Base-by-base conservation (phyloP, 495 filamentous ascomycete species). In the Lepraria neglecta region DNA sequence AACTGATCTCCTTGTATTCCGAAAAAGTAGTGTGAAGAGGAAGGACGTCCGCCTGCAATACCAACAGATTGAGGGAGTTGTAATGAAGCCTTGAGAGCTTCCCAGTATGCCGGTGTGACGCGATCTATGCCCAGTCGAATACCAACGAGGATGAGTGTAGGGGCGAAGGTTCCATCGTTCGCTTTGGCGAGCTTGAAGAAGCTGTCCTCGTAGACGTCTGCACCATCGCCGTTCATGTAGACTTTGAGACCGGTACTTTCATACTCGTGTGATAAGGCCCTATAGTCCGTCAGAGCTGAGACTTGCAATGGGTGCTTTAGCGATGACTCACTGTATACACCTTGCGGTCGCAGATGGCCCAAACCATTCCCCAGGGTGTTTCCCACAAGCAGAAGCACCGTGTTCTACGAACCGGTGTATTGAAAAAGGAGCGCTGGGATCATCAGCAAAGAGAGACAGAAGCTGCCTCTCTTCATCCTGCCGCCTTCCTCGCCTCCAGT, bases 291-390 rank as follows among this genome's bases (percentile, higher is more conserved):
- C 50, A 77, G 72, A 65, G 38, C n/a, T 24, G 14, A 24, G 15
- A 33, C 7, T n/a, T 19, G 14, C 14, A 40, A 31, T 31, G 9
- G 21, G 14, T 6, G 31, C 31, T 17, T 28, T 42, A 21, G 6
- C 14, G n/a, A 9, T 14, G 31, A 77, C 90, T 68, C 74, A 96
- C 91, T 95, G 86, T 58, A 99, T 96, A 72, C 95, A 97, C 60
- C 85, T 83, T n/a, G 95, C 90, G 3, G 95, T 95, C 6, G 95
- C 94, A 17, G 90, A 96, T n/a, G 95, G 95, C 11, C 95, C 95
- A 78, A 99, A 99, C 95, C 95, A 99, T 73, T 97, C 89, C 28
- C 95, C 95, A 0, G 95, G 92, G 71, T 92, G 87, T 70, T 96
- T 97, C 7, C 90, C 91, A 70, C 94, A 98, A 14, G 87, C 88